Evolutionary conservation across 257 asterid genomes (phyloP).

Genomic region (Oldenlandia corymbosa): DNA sequence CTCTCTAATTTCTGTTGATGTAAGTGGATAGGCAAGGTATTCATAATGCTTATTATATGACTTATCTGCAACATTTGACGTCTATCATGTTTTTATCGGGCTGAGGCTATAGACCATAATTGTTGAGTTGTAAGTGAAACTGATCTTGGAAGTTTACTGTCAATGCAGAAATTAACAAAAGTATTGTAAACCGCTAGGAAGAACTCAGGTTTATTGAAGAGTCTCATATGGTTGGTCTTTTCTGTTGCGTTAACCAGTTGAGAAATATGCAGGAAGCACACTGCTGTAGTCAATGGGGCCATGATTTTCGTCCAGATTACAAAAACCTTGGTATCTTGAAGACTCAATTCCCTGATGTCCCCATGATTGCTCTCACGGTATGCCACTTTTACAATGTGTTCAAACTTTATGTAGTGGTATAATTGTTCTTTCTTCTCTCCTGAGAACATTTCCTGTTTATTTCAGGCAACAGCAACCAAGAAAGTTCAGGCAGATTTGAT

Average conservation of each 20-base stretch:
- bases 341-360: slow-evolving; percentile 96
- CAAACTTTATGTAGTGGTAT: slow-evolving; percentile 18
- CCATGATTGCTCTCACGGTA: slow-evolving; percentile 89
- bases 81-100: not conserved
- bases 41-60: not conserved
- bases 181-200: not conserved
- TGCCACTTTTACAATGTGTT: slow-evolving; percentile 23
- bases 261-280: slow-evolving; percentile 82
- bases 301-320: slow-evolving; percentile 99
- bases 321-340: slow-evolving; percentile 91
- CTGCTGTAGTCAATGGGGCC: slow-evolving; percentile 99
- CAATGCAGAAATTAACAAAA: not conserved
- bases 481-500: slow-evolving; percentile 91
- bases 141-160: not conserved
- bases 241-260: not conserved
- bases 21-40: slow-evolving; percentile 35
- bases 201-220: too few relatives aligned
- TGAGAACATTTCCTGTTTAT: not conserved
- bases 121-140: not conserved
- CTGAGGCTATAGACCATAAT: not conserved
- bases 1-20: slow-evolving; percentile 89
- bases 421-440: slow-evolving; percentile 5
- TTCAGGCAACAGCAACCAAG: slow-evolving; percentile 91
- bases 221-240: not conserved
- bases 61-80: not conserved